Conservation (phyloP, 1,139 yeast genomes). For the Zygoascus meyerae region DNA sequence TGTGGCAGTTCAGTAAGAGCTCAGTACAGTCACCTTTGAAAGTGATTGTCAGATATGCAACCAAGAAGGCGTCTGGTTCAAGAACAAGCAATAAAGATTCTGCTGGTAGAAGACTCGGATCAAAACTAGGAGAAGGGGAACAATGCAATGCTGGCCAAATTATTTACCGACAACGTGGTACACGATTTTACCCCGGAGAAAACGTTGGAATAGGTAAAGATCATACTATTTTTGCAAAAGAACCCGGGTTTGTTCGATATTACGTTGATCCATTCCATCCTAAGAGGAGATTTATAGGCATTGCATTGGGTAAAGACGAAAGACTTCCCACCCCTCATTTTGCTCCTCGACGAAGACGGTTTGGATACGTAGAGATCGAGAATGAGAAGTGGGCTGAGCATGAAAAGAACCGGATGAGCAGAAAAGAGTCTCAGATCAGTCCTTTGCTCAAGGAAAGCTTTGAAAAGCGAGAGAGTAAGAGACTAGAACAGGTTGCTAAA, state of each 20-base stretch:
- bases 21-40: conserved; percentile 8
- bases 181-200: conserved; percentile 94
- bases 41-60: conserved; percentile 67
- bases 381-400: conserved; percentile 25
- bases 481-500: conserved; percentile 26
- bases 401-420: conserved; percentile 53
- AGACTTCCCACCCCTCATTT: conserved; percentile 84
- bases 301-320: conserved; percentile 61
- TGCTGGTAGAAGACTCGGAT: conserved; percentile 91
- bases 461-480: conserved; percentile 38
- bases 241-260: conserved; percentile 89
- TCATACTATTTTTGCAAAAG: conserved; percentile 85
- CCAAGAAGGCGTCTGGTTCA: conserved; percentile 92
- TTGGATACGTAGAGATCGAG: conserved; percentile 51
- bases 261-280: conserved; percentile 98
- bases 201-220: conserved; percentile 84
- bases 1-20: conserved; percentile 4
- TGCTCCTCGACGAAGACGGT: conserved; percentile 76
- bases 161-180: conserved; percentile 91
- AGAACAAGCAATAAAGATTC: conserved; percentile 91
- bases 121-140: conserved; percentile 75
- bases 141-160: conserved; percentile 76
- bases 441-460: conserved; percentile 43
- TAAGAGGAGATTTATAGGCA: conserved; percentile 81
- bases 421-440: conserved; percentile 57